Conservation (phyloP, 805 yeast genomes). For the Candida fluviatilis region DNA sequence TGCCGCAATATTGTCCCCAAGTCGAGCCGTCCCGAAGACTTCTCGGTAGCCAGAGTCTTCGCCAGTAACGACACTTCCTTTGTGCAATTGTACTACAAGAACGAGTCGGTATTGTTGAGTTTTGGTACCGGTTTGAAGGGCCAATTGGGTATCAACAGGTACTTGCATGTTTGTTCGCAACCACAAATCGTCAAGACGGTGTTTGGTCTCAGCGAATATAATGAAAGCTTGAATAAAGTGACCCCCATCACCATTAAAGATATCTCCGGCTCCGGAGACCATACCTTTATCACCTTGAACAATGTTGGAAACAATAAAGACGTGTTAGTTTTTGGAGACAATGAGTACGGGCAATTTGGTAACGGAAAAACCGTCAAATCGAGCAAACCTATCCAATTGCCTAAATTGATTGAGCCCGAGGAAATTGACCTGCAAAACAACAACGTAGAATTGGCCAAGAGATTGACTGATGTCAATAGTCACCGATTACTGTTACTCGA, state of each 20-base stretch:
- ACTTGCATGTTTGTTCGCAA: constrained; percentile 63
- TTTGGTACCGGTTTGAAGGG: constrained; percentile 88
- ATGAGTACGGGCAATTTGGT: constrained; percentile 79
- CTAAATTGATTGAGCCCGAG: constrained; percentile 55
- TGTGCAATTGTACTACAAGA: constrained; percentile 21
- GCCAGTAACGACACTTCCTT: constrained; percentile 64
- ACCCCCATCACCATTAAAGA: constrained; percentile 45
- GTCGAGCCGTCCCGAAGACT: constrained; percentile 23
- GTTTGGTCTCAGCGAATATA: constrained; percentile 47
- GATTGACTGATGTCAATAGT: constrained; percentile 26
- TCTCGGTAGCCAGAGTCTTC: constrained; percentile 49
- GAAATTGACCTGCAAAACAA: constrained; percentile 17
- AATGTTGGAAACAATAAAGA: constrained; percentile 46
- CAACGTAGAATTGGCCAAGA: constrained; percentile 13
- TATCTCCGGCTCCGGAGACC: constrained; percentile 64
- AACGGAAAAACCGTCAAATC: constrained; percentile 68
- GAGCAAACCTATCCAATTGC: constrained; percentile 50
- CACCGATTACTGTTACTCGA: constrained; percentile 46
- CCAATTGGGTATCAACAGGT: constrained; percentile 77
- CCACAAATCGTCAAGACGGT: constrained; percentile 59
- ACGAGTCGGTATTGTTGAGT: constrained; percentile 39
- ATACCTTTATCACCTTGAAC: constrained; percentile 53
- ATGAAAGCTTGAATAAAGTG: constrained; percentile 40
- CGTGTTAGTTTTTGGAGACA: constrained; percentile 79
- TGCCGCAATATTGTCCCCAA: constrained; percentile 34